Base-by-base conservation (phyloP, 345 rosid species). In the Turnera subulata region DNA sequence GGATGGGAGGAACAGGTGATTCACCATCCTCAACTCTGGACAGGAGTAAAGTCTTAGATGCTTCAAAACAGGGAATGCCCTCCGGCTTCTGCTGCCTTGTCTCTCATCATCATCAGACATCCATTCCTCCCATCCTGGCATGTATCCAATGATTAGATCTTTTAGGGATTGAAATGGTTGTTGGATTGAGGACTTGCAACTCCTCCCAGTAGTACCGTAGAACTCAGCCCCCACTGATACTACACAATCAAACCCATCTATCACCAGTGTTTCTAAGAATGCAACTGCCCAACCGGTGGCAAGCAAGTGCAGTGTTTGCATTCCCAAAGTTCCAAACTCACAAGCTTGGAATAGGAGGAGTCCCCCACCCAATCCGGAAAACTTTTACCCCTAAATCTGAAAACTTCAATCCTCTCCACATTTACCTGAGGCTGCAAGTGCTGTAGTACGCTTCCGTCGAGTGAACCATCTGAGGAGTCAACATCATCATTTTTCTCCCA, bases 281-380 rank as follows among this genome's bases (percentile, higher is more conserved):
- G 37, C 13, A 68, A 23, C 29, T 47, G 62, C 39, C 67, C 67
- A 16, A 61, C 56, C 1, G 73, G 35, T 22, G 73, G 54, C 2
- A 68, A 23, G 1, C 10, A 6, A 12, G 39, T 19, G 23, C 57
- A 55, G 23, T 62, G 15, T 19, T 44, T 52, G n/a, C 58, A 62
- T 9, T 42, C 12, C 2, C 14, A 2, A n/a, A 62, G 58, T 17
- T 20, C 24, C 51, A 62, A 14, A 2, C 6, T 2, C 15, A 29
- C 58, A 8, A 62, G 5, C 2, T 33, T 29, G 20, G 23, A 29
- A 29, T 51, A 62, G 14, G 26, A 40, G 8, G 50, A 51, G 20
- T 50, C 50, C 8, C 65, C 57, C 0, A 51, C 19, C 51, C 51
- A 51, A 26, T 43, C 19, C 42, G 65, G 29, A 42, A 61, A 61